Conservation (phyloP, 176 grass and related monocot species). For the Dactylis glomerata region DNA sequence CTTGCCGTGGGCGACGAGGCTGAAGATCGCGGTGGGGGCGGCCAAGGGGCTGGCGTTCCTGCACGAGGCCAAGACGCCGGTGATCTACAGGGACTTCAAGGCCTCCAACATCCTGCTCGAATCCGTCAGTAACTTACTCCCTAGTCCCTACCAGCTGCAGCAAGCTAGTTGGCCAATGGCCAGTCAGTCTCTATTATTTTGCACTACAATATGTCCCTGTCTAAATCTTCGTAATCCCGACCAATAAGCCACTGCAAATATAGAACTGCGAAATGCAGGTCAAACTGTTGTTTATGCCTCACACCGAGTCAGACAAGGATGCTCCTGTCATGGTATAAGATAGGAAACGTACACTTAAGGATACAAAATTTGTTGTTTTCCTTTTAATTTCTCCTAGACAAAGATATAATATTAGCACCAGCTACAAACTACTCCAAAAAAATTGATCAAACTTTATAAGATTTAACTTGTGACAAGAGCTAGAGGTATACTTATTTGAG, state of each 20-base stretch:
- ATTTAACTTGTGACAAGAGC: background rate
- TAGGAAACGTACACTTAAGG: background rate
- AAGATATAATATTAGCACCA: background rate
- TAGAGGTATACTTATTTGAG: too few relatives aligned
- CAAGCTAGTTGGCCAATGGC: background rate
- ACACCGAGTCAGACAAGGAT: background rate
- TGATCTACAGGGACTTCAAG: slow-evolving; percentile 94
- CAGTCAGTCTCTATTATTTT: background rate
- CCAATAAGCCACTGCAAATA: background rate
- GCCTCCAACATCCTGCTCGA: slow-evolving; percentile 93
- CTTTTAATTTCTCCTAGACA: background rate
- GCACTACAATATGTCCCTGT: background rate
- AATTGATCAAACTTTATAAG: too few relatives aligned
- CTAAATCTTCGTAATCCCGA: background rate
- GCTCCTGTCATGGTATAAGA: background rate
- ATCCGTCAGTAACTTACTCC: slow-evolving; percentile 33
- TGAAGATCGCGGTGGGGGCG: too few relatives aligned
- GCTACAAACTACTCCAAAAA: background rate
- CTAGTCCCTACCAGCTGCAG: too few relatives aligned
- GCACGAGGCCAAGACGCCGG: slow-evolving; percentile 71
- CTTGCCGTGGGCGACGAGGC: too few relatives aligned
- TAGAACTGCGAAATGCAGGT: background rate
- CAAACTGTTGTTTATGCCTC: background rate
- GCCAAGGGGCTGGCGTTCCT: too few relatives aligned
- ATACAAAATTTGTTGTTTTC: slow-evolving; percentile 4